Evolutionary conservation across 257 asterid species (phyloP).

Genomic region (Rubia yunnanensis): DNA sequence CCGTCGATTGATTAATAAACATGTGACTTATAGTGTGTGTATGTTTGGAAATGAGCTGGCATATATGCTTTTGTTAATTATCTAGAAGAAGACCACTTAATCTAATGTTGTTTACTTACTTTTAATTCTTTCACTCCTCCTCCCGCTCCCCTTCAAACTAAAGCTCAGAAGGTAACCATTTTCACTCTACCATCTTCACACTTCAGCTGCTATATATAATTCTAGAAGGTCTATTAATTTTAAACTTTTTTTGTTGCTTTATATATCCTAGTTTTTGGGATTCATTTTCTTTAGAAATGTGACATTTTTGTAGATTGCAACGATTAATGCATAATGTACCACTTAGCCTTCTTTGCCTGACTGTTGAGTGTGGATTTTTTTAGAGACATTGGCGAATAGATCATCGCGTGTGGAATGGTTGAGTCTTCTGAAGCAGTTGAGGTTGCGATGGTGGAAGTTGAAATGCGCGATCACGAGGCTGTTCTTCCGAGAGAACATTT

Average conservation of each 20-base stretch:
- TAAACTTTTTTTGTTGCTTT: too few species aligned
- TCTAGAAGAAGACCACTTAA: slow-evolving; percentile 7
- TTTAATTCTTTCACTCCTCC: background rate
- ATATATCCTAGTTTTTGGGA: background rate
- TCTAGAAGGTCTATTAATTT: slow-evolving; percentile 7
- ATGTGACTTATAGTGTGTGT: slow-evolving; percentile 12
- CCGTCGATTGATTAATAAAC: background rate
- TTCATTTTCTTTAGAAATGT: slow-evolving; percentile 2
- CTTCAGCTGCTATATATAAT: slow-evolving; percentile 7
- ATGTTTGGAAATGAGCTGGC: slow-evolving; percentile 2
- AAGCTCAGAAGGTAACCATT: slow-evolving; percentile 9
- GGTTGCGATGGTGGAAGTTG: slow-evolving; percentile 19
- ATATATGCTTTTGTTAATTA: slow-evolving; percentile 1
- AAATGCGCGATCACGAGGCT: slow-evolving; percentile 16
- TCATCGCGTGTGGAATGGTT: slow-evolving; percentile 37
- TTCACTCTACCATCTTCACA: slow-evolving; percentile 9
- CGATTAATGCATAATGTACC: background rate
- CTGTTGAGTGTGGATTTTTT: slow-evolving; percentile 10
- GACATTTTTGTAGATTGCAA: background rate
- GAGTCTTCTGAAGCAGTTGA: slow-evolving; percentile 23
- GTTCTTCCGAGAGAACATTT: slow-evolving; percentile 19
- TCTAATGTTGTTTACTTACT: slow-evolving; percentile 8
- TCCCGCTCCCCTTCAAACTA: slow-evolving; percentile 6
- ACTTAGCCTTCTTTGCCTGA: background rate
- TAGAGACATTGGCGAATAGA: too few species aligned